Conservation (phyloP, 352 stramenopile species). For the Globisporangium spiculum region DNA sequence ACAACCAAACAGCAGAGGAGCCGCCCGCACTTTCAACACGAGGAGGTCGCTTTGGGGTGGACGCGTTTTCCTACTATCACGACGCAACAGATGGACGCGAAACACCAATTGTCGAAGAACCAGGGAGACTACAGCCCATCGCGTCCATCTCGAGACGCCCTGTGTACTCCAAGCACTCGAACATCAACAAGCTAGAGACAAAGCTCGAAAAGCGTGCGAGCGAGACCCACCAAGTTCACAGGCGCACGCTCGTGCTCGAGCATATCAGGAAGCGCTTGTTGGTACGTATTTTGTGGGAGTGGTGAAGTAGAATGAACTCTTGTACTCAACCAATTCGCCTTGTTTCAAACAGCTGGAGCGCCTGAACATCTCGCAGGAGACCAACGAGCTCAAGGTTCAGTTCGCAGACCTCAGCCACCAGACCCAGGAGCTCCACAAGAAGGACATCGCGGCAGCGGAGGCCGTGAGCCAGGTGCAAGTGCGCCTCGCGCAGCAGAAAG, state of each 20-base stretch:
- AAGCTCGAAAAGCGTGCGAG: conserved; percentile 57
- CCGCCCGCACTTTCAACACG: conserved; percentile 1
- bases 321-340: no score
- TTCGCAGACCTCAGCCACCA: conserved; percentile 61
- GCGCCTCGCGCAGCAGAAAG: conserved; percentile 62
- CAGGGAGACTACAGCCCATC: conserved; percentile 63
- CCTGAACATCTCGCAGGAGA: conserved; percentile 41
- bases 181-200: conserved; percentile 69
- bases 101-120: conserved; percentile 39
- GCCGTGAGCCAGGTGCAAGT: conserved; percentile 72
- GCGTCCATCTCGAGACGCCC: conserved; percentile 69
- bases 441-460: conserved; percentile 67
- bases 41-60: background rate
- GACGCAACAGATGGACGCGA: background rate
- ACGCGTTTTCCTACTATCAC: background rate
- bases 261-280: conserved; percentile 79
- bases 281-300: conserved; percentile 17
- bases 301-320: no score
- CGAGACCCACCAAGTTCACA: conserved; percentile 61
- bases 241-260: conserved; percentile 64
- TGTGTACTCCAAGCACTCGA: conserved; percentile 83
- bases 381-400: conserved; percentile 60
- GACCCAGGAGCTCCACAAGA: conserved; percentile 76
- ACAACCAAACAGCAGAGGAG: conserved; percentile 27
- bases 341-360: conserved; percentile 32